Percentiles rank a stretch among this genome's conserved stretches.
phyloP scores from a whole-genome alignment of 116 monocot species.

The Trichopus zeylanicus region DNA sequence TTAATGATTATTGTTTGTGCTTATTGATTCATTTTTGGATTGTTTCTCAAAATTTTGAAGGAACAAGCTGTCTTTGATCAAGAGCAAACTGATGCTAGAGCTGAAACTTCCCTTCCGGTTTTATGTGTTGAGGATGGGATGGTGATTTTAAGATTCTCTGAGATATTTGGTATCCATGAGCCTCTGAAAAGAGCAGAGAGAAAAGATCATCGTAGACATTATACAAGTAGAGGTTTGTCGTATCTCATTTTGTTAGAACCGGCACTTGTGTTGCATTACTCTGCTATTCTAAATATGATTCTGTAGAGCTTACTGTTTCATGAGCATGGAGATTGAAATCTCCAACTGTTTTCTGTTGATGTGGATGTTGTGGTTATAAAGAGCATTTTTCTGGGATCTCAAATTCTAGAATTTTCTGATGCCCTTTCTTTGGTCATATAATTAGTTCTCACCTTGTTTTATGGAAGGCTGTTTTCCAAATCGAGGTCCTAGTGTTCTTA shows the following conservation, averaged over 20 bases:
- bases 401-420: background rate
- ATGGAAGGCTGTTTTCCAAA: no score
- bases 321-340: background rate
- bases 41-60: constrained; percentile 18
- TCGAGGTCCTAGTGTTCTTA: no score
- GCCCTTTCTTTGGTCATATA: no score
- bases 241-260: background rate
- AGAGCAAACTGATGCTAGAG: constrained; percentile 29
- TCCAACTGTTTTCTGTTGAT: background rate
- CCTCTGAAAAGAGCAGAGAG: constrained; percentile 49
- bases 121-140: constrained; percentile 79
- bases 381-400: background rate
- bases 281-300: background rate
- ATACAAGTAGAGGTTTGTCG: constrained; percentile 36
- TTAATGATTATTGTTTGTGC: background rate
- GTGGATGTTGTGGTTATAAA: background rate
- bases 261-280: background rate
- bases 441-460: no score
- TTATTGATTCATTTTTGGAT: constrained; percentile 2
- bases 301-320: background rate
- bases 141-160: constrained; percentile 74
- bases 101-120: constrained; percentile 64
- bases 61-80: constrained; percentile 26
- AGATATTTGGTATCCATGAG: constrained; percentile 91
- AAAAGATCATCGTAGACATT: constrained; percentile 31